Evolutionary conservation across 352 stramenopile genomes (phyloP), one percentile per base, ranked within the genome.

Genomic region (Phytopythium cucurbitacearum): DNA sequence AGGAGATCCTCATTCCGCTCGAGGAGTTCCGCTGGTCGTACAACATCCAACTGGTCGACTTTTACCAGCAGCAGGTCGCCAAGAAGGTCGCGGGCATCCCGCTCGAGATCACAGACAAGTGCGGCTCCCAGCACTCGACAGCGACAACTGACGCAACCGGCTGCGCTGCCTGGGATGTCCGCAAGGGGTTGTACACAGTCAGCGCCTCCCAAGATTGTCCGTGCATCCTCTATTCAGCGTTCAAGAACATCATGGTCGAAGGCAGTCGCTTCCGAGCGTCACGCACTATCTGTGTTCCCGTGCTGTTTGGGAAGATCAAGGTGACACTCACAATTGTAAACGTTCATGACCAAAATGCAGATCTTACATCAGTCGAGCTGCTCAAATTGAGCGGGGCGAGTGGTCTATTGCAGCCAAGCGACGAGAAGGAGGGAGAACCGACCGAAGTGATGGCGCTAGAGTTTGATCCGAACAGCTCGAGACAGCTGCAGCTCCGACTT

Each of bases 191-290:
- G 9, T 89, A 89, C 49, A 55, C 74, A n/a, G 65, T 87, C 9
- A 67, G 65, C 13, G 74, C 75, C 5, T 40, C 68, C 0, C 70
- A 72, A n/a, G 67, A 86, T 28, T 76, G 73, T n/a, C 71, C 48
- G 33, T 87, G 71, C 7, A 71, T 89, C n/a, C 53, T 85, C 7
- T 89, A 87, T 48, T 89, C 79, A 2, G 70, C 74, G 7, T 69
- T 74, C 3, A 89, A 87, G 55, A 82, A 85, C 36, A 66, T 89
- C 4, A 64, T 89, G 2, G 79, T 87, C 2, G 76, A 87, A 28
- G 79, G 74, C 34, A 76, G 66, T n/a, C 64, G 79, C 4, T 80
- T 82, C 54, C 69, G 65, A 15, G 60, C 69, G 3, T 70, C 74
- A 2, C 65, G 53, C 32, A 85, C 63, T 15, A 77, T 89, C 40